Evolutionary conservation across 352 stramenopile species (phyloP), one percentile per base, ranked within the genome.

Genomic region (Phytophthora sp.): DNA sequence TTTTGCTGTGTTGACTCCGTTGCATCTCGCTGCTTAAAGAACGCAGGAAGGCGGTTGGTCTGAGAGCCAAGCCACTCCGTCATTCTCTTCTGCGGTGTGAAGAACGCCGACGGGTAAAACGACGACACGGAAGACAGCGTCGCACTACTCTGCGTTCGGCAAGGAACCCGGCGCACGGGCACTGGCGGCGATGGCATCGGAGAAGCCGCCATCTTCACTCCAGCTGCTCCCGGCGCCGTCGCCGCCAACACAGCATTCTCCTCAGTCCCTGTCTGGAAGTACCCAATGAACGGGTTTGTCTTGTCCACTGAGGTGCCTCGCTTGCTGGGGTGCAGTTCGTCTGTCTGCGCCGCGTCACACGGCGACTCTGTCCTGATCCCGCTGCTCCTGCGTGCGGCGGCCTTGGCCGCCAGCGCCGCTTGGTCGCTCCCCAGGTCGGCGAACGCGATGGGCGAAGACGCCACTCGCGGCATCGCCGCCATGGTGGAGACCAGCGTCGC

Each of bases 281-380:
- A 95, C 28, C 86, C 86, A 54, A 95, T 92, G 60, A 95, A 95
- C 18, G 86, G 86, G 50, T 95, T 95, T 31, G 74, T 92, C 75
- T 95, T 95, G 75, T 94, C 82, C 13, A 94, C 84, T 13, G 74
- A 76, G 15, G 65, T 80, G 9, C 73, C 74, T 34, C 81, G 68
- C 44, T 78, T 85, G 37, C 58, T 65, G 9, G 71, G 31, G 13
- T 87, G 65, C 34, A 61, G 38, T 10, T 84, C 60, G 5, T 76
- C 56, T 32, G 66, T 57, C 4, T 54, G 34, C 20, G 26, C 8
- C 27, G 31, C 15, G 17, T 46, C 18, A 15, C 24, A 45, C 39
- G 18, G 17, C 37, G 45, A 38, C 31, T 13, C 28, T 21, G 43
- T 60, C 31, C n/a, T 53, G 13, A n/a, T 54, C 39, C 13, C 72